Evolutionary conservation across 140 eudicot genomes (phyloP).

Genomic region (Bidens hawaiensis): DNA sequence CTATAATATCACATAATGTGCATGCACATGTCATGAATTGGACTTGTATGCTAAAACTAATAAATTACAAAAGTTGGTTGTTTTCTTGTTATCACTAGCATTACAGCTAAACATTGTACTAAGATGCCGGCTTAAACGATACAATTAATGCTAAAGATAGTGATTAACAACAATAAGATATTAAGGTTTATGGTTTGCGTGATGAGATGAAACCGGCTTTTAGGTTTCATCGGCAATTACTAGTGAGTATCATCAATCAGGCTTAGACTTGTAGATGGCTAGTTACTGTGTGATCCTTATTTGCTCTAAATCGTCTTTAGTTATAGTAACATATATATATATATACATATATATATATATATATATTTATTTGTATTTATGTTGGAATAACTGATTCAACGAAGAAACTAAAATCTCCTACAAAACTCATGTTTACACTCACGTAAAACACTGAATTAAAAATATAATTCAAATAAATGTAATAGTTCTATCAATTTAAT

Average conservation of each 20-base stretch:
- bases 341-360: too few relatives aligned
- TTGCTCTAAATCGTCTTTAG: not conserved
- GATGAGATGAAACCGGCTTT: slow-evolving; percentile 16
- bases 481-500: too few relatives aligned
- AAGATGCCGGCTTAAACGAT: slow-evolving; percentile 41
- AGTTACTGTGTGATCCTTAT: not conserved
- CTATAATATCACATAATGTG: slow-evolving; percentile 28
- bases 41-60: slow-evolving; percentile 31
- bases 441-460: too few relatives aligned
- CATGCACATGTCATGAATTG: slow-evolving; percentile 40
- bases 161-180: slow-evolving; percentile 27
- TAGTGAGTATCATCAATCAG: not conserved
- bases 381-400: not conserved
- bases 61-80: slow-evolving; percentile 13
- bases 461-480: too few relatives aligned
- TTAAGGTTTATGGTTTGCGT: slow-evolving; percentile 11
- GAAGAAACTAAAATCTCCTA: not conserved
- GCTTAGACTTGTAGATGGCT: not conserved
- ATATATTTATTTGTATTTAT: not conserved
- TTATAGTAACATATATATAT: not conserved
- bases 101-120: slow-evolving; percentile 39
- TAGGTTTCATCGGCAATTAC: not conserved
- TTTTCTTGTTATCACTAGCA: slow-evolving; percentile 37
- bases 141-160: slow-evolving; percentile 32
- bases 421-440: not conserved